Percentiles rank a stretch among this genome's conserved stretches.
Conservation (phyloP, 805 yeast species). For the Starmerella vitae region DNA sequence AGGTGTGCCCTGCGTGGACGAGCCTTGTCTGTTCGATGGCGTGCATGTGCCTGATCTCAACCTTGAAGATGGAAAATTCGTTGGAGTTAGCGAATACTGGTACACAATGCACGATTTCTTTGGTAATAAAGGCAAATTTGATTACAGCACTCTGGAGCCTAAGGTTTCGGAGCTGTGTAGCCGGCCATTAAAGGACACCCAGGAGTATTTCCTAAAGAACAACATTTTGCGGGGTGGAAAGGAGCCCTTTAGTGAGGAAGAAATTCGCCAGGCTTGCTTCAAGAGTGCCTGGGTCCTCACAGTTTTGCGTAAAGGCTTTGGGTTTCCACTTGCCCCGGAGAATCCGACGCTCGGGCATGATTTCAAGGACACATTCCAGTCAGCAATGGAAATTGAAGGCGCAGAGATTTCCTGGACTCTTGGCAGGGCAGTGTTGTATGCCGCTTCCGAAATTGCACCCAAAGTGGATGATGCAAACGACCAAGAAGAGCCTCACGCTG, state of each 20-base stretch:
- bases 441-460: slow-evolving; percentile 48
- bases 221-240: slow-evolving; percentile 35
- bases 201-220: slow-evolving; percentile 39
- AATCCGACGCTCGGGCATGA: slow-evolving; percentile 25
- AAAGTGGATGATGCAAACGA: neutral
- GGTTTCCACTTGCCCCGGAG: slow-evolving; percentile 41
- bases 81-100: slow-evolving; percentile 96
- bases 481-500: too few relatives aligned
- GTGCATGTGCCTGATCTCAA: slow-evolving; percentile 85
- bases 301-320: slow-evolving; percentile 83
- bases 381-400: slow-evolving; percentile 68
- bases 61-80: slow-evolving; percentile 64
- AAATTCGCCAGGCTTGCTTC: slow-evolving; percentile 69
- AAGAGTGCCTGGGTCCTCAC: slow-evolving; percentile 91
- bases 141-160: slow-evolving; percentile 52
- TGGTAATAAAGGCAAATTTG: slow-evolving; percentile 77
- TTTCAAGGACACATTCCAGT: slow-evolving; percentile 52
- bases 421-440: slow-evolving; percentile 74
- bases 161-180: slow-evolving; percentile 63
- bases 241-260: slow-evolving; percentile 36
- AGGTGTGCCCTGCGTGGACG: slow-evolving; percentile 68
- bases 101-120: slow-evolving; percentile 89
- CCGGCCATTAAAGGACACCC: slow-evolving; percentile 49
- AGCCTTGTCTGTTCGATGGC: slow-evolving; percentile 89
- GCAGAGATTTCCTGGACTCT: slow-evolving; percentile 90